A percentile compares a stretch with the other conserved stretches of the same genome.
Evolutionary conservation across 2,329 filamentous ascomycete genomes (phyloP).

Genomic region (Clathrospora elynae): DNA sequence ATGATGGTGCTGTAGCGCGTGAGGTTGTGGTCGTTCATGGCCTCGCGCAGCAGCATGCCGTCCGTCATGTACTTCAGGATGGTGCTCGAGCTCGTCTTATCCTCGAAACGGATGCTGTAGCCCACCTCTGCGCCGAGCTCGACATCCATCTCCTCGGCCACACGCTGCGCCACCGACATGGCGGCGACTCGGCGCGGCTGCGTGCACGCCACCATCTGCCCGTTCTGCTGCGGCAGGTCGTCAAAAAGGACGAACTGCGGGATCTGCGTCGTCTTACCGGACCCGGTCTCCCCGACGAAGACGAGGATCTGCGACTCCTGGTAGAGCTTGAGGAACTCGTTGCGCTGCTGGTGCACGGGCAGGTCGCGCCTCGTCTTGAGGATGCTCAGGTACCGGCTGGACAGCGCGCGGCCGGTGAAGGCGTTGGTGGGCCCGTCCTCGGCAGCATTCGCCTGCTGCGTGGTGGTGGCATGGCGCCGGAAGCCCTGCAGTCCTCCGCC

Average conservation of each 20-base stretch:
- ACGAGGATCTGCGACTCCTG: conserved; percentile 95
- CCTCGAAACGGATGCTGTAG: conserved; percentile 97
- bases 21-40: conserved; percentile 87
- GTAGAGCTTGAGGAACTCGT: conserved; percentile 92
- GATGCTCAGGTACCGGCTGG: conserved; percentile 87
- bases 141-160: conserved; percentile 93
- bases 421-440: conserved; percentile 85
- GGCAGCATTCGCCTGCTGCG: conserved; percentile 70
- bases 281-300: conserved; percentile 98
- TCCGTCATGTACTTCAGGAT: conserved; percentile 99
- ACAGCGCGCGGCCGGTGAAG: conserved; percentile 79
- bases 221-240: conserved; percentile 82
- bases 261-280: conserved; percentile 98
- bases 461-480: conserved; percentile 79
- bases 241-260: conserved; percentile 98
- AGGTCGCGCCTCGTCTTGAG: conserved; percentile 81
- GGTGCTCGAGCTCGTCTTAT: conserved; percentile 83
- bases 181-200: conserved; percentile 96
- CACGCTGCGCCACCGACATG: conserved; percentile 97
- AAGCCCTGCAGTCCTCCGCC: conserved; percentile 64
- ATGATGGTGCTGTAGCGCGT: conserved; percentile 94
- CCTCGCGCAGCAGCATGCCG: conserved; percentile 95
- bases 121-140: conserved; percentile 89
- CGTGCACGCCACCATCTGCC: conserved; percentile 94
- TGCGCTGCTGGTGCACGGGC: conserved; percentile 88